These are phyloP conservation scores for Aulographum hederae DNA, from an alignment of 2,329 filamentous ascomycete genomes.

Conservation along the genomic window DNA sequence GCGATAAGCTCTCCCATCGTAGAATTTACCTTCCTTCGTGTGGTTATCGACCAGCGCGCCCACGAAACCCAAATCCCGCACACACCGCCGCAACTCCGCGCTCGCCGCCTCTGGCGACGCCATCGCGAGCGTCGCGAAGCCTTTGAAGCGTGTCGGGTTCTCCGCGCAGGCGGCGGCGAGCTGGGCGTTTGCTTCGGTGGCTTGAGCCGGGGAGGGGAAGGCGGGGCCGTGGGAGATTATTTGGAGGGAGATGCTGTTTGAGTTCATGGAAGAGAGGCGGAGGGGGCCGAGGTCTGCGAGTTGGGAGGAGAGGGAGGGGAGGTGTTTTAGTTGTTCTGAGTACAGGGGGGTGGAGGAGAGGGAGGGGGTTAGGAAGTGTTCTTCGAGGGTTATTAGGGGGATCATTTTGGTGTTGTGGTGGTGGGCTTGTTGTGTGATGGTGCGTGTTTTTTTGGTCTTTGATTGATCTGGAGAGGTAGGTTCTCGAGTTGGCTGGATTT, in stretches of 20 bases:
- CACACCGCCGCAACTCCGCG: conserved; percentile 20
- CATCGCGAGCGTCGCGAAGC: conserved; percentile 25
- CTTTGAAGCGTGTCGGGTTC: conserved; percentile 20
- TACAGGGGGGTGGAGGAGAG: conserved; percentile 8
- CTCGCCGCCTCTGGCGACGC: conserved; percentile 17
- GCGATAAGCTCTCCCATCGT: conserved; percentile 25
- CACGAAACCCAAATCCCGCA: conserved; percentile 26
- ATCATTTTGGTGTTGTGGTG: conserved; percentile 5
- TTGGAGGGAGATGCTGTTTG: conserved; percentile 10
- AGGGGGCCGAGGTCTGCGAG: conserved; percentile 8
- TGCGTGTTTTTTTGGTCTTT: too few relatives aligned
- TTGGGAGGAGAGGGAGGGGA: conserved; percentile 4
- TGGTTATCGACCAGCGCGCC: conserved; percentile 30
- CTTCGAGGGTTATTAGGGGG: conserved; percentile 21
- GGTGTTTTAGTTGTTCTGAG: conserved; percentile 4
- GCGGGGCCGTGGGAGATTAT: conserved; percentile 23
- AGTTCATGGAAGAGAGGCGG: conserved; percentile 11
- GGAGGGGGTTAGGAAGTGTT: conserved; percentile 17
- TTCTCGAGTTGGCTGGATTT: too few relatives aligned
- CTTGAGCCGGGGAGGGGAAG: conserved; percentile 18
- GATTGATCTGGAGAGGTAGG: too few relatives aligned
- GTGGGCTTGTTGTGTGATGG: too few relatives aligned
- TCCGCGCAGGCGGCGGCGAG: conserved; percentile 13
- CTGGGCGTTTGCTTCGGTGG: conserved; percentile 13
- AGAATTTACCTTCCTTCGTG: conserved; percentile 19